A percentile compares a stretch with the other conserved stretches of the same genome.
These are phyloP conservation scores for Podila verticillata DNA, from an alignment of 192 early-diverging fungal genomes.

Conservation along the genomic window DNA sequence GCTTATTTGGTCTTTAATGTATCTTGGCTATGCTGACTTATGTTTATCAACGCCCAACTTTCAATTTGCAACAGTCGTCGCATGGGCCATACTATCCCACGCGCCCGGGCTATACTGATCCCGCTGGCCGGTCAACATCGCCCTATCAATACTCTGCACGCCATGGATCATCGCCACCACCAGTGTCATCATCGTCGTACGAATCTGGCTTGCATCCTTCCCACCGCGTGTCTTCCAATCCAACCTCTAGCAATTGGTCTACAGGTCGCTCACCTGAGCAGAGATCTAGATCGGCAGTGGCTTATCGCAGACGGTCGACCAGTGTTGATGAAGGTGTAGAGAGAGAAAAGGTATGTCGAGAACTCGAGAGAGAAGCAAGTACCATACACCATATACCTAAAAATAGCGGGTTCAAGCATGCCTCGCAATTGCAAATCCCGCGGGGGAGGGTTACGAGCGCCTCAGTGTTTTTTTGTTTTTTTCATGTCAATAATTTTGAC, in stretches of 20 bases:
- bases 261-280: conserved; percentile 29
- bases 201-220: conserved; percentile 1
- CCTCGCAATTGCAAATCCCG: neutral
- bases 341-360: conserved; percentile 33
- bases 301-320: conserved; percentile 31
- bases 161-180: neutral
- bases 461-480: neutral
- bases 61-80: neutral
- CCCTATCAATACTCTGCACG: neutral
- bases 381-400: neutral
- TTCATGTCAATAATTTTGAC: neutral
- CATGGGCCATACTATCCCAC: neutral
- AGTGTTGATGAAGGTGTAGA: conserved; percentile 45
- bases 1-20: too few species aligned
- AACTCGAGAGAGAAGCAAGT: neutral
- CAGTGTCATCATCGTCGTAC: neutral
- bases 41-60: neutral
- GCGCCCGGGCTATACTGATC: too few species aligned
- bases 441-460: neutral
- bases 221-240: conserved; percentile 2
- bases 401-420: neutral
- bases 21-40: too few species aligned
- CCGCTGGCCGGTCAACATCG: neutral
- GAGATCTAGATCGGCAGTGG: conserved; percentile 5
- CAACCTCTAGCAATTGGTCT: conserved; percentile 19